Percentiles rank a stretch among this genome's conserved stretches.
These are phyloP conservation scores for Trichothecium roseum DNA, from an alignment of 2,329 filamentous ascomycete genomes.

Conservation along the genomic window DNA sequence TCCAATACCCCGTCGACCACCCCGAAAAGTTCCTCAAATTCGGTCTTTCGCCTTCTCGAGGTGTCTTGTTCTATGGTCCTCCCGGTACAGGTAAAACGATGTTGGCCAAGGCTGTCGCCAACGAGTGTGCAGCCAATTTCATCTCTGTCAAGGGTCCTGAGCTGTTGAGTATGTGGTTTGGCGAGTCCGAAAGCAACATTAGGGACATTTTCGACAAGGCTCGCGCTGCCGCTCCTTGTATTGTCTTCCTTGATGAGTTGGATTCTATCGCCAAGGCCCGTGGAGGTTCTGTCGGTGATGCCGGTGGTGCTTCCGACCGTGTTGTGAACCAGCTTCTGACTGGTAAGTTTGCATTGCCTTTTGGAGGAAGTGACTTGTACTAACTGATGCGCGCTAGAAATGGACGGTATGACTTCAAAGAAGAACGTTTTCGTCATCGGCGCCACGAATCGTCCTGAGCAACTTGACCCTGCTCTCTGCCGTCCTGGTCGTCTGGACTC, in stretches of 20 bases:
- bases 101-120: slow-evolving; percentile 98
- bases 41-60: slow-evolving; percentile 90
- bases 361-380: slow-evolving; percentile 1
- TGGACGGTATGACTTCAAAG: slow-evolving; percentile 99
- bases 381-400: slow-evolving; percentile 46
- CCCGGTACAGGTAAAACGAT: slow-evolving; percentile 99
- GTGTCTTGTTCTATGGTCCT: slow-evolving; percentile 97
- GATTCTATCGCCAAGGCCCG: slow-evolving; percentile 99
- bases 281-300: slow-evolving; percentile 92
- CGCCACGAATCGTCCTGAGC: slow-evolving; percentile 96
- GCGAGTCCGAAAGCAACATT: slow-evolving; percentile 99
- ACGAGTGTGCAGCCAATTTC: slow-evolving; percentile 99
- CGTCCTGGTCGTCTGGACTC: slow-evolving; percentile 98
- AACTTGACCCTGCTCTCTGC: slow-evolving; percentile 95
- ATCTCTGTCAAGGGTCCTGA: slow-evolving; percentile 99
- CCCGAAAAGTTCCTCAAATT: slow-evolving; percentile 99
- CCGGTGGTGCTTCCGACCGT: slow-evolving; percentile 96
- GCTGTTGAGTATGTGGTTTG: slow-evolving; percentile 99
- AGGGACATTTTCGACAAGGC: slow-evolving; percentile 99
- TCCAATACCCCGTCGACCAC: slow-evolving; percentile 98
- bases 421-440: slow-evolving; percentile 99
- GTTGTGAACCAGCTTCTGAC: slow-evolving; percentile 99
- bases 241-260: slow-evolving; percentile 97
- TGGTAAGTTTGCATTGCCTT: slow-evolving; percentile 45
- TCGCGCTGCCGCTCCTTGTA: slow-evolving; percentile 90